Base-by-base conservation (phyloP, 1,139 yeast species). In the Suhomyces ambrosiae region DNA sequence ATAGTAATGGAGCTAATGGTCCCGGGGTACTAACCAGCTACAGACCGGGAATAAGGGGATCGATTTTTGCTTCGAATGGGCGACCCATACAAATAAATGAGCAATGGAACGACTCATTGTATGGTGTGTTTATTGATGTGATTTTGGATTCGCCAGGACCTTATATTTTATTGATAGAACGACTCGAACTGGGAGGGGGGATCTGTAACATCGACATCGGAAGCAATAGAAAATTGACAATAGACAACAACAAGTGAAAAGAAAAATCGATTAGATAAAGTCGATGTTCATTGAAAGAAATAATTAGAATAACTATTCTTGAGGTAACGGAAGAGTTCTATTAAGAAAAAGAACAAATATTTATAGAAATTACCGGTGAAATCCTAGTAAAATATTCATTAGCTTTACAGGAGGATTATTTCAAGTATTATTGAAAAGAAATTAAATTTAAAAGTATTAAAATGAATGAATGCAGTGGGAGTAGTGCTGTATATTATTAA, bases 141-240 rank as follows among this genome's bases (percentile, higher is more conserved):
- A 31, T 44, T 11, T 33, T 62, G 18, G 45, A 56, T 22, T 32
- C 49, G 2, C 60, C 64, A 18, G 69, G 68, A 10, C 48, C 58
- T 26, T 65, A 68, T 39, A 59, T 74, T 4, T 46, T 76, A 7
- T 52, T 76, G 15, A 59, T 74, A 13, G 82, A 76, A 48, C 50
- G 82, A 33, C 71, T 76, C 41, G 81, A 76, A 42, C 52, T 56
- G 9, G 81, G 81, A 0, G 35, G 45, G 3, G 81, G 79, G 4
- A 48, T 46, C 3, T 53, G 73, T 17, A 47, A 52, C 10, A 64
- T 75, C 3, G 64, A 61, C 8, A 50, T 71, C 30, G 80, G 79
- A 1, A 52, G 65, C 29, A 37, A 23, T 27, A 35, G 33, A 13
- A 33, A 35, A 15, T n/a, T 24, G 27, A 12, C 5, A 12, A 11